phyloP scores from a whole-genome alignment of 2,329 filamentous ascomycete genomes.

The Calonectria hongkongensis region DNA sequence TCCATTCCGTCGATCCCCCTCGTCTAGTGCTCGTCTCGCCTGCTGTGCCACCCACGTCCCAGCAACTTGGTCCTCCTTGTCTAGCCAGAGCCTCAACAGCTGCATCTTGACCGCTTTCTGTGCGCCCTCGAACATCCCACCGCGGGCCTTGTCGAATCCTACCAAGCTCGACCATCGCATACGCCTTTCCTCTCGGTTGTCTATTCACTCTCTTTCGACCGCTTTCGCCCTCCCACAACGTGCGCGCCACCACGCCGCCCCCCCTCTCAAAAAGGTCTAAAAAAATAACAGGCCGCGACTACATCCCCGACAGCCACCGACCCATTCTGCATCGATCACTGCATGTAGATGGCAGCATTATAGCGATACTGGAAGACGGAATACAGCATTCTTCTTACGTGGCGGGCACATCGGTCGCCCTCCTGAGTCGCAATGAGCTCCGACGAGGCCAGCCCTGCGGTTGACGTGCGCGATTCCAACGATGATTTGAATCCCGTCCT shows the following conservation, averaged over 20 bases:
- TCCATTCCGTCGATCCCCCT: slow-evolving; percentile 19
- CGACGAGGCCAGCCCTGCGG: slow-evolving; percentile 52
- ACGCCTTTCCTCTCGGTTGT: neutral
- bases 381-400: slow-evolving; percentile 35
- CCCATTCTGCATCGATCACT: slow-evolving; percentile 21
- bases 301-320: neutral
- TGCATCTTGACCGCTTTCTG: slow-evolving; percentile 26
- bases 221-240: neutral
- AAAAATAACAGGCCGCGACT: neutral
- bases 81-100: slow-evolving; percentile 16
- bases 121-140: slow-evolving; percentile 15
- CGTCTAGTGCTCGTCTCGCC: slow-evolving; percentile 5
- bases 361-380: slow-evolving; percentile 43
- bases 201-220: neutral
- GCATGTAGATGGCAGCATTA: slow-evolving; percentile 51
- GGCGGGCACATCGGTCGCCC: slow-evolving; percentile 28
- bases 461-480: slow-evolving; percentile 49
- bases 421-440: slow-evolving; percentile 54
- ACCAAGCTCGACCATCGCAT: neutral
- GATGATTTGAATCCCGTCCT: slow-evolving; percentile 56
- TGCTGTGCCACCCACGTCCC: slow-evolving; percentile 23
- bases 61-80: slow-evolving; percentile 20
- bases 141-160: slow-evolving; percentile 17
- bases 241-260: slow-evolving; percentile 3
- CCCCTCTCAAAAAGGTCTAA: neutral